Percentiles rank a stretch among this genome's conserved stretches.
Evolutionary conservation across 2,329 filamentous ascomycete species (phyloP).

Genomic region (Albophoma yamanashiensis): DNA sequence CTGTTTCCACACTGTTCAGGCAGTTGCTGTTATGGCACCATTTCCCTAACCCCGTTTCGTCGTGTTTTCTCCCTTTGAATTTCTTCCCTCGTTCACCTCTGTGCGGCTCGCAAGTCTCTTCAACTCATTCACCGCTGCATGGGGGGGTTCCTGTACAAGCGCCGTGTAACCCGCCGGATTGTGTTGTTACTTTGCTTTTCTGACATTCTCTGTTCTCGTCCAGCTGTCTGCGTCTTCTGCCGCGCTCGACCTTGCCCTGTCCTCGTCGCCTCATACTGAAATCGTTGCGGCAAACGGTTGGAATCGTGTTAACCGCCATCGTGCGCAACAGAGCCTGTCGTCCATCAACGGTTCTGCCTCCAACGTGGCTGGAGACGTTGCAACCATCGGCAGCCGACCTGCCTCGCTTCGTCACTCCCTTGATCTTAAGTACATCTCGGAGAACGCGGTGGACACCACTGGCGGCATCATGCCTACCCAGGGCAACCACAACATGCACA

Average conservation of each 20-base stretch:
- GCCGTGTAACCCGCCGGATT: conserved; percentile 4
- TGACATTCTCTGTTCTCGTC: conserved; percentile 22
- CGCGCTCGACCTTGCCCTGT: conserved; percentile 68
- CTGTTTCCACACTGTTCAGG: not conserved
- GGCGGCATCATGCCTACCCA: conserved; percentile 33
- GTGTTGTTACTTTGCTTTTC: conserved; percentile 12
- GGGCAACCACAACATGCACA: conserved; percentile 37
- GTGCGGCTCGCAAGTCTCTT: not conserved
- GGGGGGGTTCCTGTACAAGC: not conserved
- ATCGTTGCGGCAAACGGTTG: conserved; percentile 38
- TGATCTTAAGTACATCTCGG: conserved; percentile 40
- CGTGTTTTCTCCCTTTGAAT: not conserved
- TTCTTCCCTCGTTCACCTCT: not conserved
- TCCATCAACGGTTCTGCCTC: conserved; percentile 30
- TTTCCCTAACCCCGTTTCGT: too few species aligned
- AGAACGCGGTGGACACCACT: conserved; percentile 27
- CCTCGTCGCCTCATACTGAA: conserved; percentile 55
- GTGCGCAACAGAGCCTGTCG: conserved; percentile 50
- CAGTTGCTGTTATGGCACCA: not conserved
- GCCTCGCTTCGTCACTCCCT: conserved; percentile 47
- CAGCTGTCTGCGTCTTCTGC: conserved; percentile 74
- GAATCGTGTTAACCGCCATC: conserved; percentile 54
- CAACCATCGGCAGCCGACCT: conserved; percentile 35
- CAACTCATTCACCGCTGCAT: not conserved
- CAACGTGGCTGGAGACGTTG: conserved; percentile 32